Evolutionary conservation across 805 yeast species (phyloP).

Genomic region (Metschnikowia dekortorum): DNA sequence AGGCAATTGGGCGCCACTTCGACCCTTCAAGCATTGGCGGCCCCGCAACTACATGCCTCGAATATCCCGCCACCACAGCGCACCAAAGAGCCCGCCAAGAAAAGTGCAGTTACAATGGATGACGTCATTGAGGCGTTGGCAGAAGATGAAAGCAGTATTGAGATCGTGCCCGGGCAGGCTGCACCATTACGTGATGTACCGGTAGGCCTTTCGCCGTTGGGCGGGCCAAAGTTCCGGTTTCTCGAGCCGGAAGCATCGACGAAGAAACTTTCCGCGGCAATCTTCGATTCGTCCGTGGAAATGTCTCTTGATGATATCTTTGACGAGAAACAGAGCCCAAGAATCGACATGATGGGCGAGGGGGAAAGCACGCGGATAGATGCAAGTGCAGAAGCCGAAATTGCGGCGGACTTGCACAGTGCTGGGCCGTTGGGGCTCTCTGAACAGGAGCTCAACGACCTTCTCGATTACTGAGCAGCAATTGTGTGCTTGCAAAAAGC

Average conservation of each 20-base stretch:
- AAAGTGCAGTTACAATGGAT: constrained; percentile 5
- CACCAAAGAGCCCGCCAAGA: constrained; percentile 28
- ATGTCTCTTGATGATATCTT: constrained; percentile 9
- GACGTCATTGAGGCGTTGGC: constrained; percentile 19
- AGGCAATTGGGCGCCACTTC: neutral
- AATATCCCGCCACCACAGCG: constrained; percentile 11
- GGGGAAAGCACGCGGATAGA: constrained; percentile 8
- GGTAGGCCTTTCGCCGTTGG: constrained; percentile 27
- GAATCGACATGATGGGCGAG: constrained; percentile 8
- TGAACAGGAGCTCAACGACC: constrained; percentile 29
- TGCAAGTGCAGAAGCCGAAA: constrained; percentile 1
- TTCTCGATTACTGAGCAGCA: constrained; percentile 28
- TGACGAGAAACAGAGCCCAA: constrained; percentile 6
- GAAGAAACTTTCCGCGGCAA: constrained; percentile 10
- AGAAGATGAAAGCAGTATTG: constrained; percentile 42
- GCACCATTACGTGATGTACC: constrained; percentile 18
- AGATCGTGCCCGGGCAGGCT: constrained; percentile 37
- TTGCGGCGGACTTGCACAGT: constrained; percentile 6
- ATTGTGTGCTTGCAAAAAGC: too few species aligned
- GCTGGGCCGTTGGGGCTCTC: constrained; percentile 27
- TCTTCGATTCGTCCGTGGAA: constrained; percentile 21
- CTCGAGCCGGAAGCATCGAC: constrained; percentile 22
- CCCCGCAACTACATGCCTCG: constrained; percentile 21
- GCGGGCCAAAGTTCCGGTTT: constrained; percentile 12
- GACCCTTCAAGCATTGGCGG: neutral